A percentile compares a stretch with the other conserved stretches of the same genome.
These are phyloP conservation scores for Globisporangium polare DNA, from an alignment of 352 stramenopile genomes.

Conservation along the genomic window DNA sequence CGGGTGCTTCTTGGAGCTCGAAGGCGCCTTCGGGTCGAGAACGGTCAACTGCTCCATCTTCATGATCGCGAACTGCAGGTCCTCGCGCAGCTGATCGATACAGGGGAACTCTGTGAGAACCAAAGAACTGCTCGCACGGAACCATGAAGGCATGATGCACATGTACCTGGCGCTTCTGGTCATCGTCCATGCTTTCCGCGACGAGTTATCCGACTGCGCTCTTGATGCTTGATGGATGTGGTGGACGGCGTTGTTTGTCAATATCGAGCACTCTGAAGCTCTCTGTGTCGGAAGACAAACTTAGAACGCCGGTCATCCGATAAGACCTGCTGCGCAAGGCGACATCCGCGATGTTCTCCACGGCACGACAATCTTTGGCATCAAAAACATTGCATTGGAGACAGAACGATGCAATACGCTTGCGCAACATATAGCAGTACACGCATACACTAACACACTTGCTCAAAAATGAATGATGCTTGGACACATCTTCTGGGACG, in stretches of 20 bases:
- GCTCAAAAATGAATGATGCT: conserved; percentile 4
- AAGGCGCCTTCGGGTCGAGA: conserved; percentile 37
- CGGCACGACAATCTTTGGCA: background rate
- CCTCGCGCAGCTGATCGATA: conserved; percentile 48
- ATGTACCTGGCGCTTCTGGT: conserved; percentile 59
- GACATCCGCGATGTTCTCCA: no score
- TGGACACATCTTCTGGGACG: background rate
- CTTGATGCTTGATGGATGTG: no score
- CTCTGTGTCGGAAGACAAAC: background rate
- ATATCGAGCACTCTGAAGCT: no score
- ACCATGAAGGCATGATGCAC: no score
- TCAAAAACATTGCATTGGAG: background rate
- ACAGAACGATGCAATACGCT: background rate
- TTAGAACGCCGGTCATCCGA: background rate
- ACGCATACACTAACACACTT: background rate
- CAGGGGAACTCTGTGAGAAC: background rate
- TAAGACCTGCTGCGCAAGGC: background rate
- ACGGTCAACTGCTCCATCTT: conserved; percentile 47
- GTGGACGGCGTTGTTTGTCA: no score
- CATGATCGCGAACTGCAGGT: conserved; percentile 73
- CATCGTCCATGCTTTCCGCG: conserved; percentile 42
- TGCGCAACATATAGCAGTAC: background rate
- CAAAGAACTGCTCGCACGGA: no score
- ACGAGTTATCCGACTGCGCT: no score
- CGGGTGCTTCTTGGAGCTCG: conserved; percentile 35